Evolutionary conservation across 495 filamentous ascomycete genomes (phyloP).

Genomic region (Chaetomium cochliodes): DNA sequence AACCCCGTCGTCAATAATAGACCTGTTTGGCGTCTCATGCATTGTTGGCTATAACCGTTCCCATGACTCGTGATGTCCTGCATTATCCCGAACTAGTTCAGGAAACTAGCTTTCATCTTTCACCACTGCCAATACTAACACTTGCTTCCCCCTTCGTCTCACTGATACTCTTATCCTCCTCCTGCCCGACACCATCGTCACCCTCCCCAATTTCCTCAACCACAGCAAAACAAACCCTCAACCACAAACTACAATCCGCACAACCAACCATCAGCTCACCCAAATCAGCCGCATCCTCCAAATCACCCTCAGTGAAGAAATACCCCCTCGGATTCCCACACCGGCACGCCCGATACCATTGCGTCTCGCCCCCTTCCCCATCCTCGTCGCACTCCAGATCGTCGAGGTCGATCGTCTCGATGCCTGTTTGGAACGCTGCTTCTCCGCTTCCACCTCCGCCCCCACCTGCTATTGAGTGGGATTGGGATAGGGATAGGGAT

Average conservation of each 20-base stretch:
- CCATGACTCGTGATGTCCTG: neutral
- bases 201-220: constrained; percentile 48
- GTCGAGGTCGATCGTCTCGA: constrained; percentile 58
- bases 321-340: constrained; percentile 79
- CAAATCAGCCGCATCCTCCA: constrained; percentile 62
- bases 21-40: constrained; percentile 5
- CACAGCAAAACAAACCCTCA: constrained; percentile 70
- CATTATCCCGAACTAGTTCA: neutral
- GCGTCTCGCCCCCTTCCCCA: constrained; percentile 22
- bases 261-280: constrained; percentile 77
- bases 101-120: neutral
- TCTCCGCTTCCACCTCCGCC: neutral
- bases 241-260: constrained; percentile 76
- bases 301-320: constrained; percentile 63
- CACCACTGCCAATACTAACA: neutral
- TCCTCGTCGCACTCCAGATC: constrained; percentile 41
- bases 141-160: neutral
- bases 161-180: neutral
- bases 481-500: constrained; percentile 9
- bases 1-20: constrained; percentile 31
- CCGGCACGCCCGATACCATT: constrained; percentile 70
- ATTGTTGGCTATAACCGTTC: too few relatives aligned
- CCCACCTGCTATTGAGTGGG: constrained; percentile 3
- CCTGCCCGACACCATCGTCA: constrained; percentile 17
- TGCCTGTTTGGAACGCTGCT: constrained; percentile 59